These are phyloP conservation scores for Pseudogymnoascus sp. DNA, from an alignment of 2,329 filamentous ascomycete species.

Conservation along the genomic window DNA sequence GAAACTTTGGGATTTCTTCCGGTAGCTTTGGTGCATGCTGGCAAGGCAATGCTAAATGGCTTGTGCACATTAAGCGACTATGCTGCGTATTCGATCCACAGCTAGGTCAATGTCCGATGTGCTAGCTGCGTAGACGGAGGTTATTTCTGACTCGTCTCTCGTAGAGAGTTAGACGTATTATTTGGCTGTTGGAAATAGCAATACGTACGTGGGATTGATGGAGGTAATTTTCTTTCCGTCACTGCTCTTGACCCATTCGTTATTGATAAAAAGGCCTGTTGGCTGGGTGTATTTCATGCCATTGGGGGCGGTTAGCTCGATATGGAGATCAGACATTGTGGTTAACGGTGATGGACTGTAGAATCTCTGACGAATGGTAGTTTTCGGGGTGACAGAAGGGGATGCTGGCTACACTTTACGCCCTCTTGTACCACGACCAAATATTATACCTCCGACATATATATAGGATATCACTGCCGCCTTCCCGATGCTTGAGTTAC, in stretches of 20 bases:
- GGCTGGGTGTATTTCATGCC: constrained; percentile 64
- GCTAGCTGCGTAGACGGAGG: constrained; percentile 60
- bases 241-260: constrained; percentile 64
- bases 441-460: background rate
- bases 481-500: background rate
- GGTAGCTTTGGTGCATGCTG: too few relatives aligned
- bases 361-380: background rate
- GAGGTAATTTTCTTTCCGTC: constrained; percentile 54
- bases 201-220: constrained; percentile 58
- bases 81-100: too few relatives aligned
- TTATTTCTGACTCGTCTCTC: constrained; percentile 59
- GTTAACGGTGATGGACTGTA: background rate
- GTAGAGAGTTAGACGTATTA: constrained; percentile 3
- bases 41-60: too few relatives aligned
- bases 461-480: background rate
- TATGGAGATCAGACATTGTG: constrained; percentile 34
- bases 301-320: constrained; percentile 67
- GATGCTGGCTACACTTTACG: background rate
- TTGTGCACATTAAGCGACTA: too few relatives aligned
- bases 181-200: background rate
- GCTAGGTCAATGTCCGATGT: constrained; percentile 59
- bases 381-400: background rate
- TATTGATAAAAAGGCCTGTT: constrained; percentile 72
- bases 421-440: background rate
- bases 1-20: too few relatives aligned